phyloP scores from a whole-genome alignment of 495 filamentous ascomycete genomes.

The Annulohypoxylon bovei region DNA sequence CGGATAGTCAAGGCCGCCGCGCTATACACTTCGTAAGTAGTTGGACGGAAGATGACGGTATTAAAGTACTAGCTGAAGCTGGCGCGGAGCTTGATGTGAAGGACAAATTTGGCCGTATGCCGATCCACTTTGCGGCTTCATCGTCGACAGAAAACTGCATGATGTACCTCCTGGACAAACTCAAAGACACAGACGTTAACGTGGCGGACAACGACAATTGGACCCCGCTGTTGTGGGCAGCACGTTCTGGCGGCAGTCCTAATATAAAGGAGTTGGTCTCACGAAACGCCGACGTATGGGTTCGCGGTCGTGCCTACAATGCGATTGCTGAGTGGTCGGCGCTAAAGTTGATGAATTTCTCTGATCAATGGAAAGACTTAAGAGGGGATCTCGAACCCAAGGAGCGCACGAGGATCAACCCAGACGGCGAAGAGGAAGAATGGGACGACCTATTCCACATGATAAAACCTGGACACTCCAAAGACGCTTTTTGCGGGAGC shows the following conservation, averaged over 20 bases:
- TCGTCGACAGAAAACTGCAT: background rate
- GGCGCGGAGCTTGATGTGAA: background rate
- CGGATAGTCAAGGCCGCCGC: background rate
- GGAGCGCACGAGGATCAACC: background rate
- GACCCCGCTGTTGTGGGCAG: constrained; percentile 2
- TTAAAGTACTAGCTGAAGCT: background rate
- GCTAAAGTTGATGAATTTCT: background rate
- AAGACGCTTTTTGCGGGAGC: background rate
- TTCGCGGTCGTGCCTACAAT: background rate
- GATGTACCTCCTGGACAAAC: background rate
- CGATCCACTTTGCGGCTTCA: constrained; percentile 1
- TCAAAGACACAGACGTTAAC: background rate
- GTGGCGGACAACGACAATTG: background rate
- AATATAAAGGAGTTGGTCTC: background rate
- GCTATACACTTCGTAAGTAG: background rate
- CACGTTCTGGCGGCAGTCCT: background rate
- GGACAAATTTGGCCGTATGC: background rate
- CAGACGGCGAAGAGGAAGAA: background rate
- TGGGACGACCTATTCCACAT: background rate
- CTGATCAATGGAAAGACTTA: background rate
- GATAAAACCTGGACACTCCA: background rate
- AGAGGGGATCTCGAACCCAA: background rate
- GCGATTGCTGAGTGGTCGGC: background rate
- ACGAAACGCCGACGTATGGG: background rate
- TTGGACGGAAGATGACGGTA: background rate